A percentile compares a stretch with the other conserved stretches of the same genome.
Conservation (phyloP, 1,139 yeast species). For the Pichia sp. region DNA sequence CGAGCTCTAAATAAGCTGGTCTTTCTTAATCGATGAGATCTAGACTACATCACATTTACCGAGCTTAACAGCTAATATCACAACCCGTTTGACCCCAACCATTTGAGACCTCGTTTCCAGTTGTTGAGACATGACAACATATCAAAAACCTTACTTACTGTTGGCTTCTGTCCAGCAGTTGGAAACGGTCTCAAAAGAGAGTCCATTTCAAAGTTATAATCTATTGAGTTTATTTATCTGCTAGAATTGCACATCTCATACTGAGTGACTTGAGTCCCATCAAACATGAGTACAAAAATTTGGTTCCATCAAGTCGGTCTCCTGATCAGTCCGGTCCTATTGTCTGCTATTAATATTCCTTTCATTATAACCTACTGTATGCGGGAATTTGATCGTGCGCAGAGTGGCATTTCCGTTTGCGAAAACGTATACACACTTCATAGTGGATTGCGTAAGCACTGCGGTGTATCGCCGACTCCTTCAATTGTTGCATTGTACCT, state of each 20-base stretch:
- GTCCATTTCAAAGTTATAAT: constrained; percentile 86
- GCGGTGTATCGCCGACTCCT: too few relatives aligned
- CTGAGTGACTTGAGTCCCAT: constrained; percentile 54
- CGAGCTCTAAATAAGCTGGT: too few relatives aligned
- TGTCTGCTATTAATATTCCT: too few relatives aligned
- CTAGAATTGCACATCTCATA: constrained; percentile 78
- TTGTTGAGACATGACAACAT: constrained; percentile 92
- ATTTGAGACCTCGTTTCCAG: constrained; percentile 90
- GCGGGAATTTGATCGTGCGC: too few relatives aligned
- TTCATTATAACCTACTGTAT: too few relatives aligned
- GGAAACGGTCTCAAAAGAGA: constrained; percentile 67
- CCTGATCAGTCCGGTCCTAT: too few relatives aligned
- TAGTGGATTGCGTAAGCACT: too few relatives aligned
- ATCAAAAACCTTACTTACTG: constrained; percentile 55
- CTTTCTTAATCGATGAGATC: too few relatives aligned
- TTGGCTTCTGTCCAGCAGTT: constrained; percentile 35
- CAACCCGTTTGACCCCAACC: constrained; percentile 71
- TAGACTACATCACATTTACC: constrained; percentile 32
- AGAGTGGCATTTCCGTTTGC: too few relatives aligned
- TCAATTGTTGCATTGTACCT: too few relatives aligned
- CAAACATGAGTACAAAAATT: constrained; percentile 75
- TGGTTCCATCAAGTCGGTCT: constrained; percentile 76
- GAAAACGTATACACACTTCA: too few relatives aligned
- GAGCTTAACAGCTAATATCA: constrained; percentile 48
- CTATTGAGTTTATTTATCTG: constrained; percentile 91